Percentiles rank a stretch among this genome's conserved stretches.
phyloP scores from a whole-genome alignment of 106 monocot species.

The Dactylorhiza incarnata region DNA sequence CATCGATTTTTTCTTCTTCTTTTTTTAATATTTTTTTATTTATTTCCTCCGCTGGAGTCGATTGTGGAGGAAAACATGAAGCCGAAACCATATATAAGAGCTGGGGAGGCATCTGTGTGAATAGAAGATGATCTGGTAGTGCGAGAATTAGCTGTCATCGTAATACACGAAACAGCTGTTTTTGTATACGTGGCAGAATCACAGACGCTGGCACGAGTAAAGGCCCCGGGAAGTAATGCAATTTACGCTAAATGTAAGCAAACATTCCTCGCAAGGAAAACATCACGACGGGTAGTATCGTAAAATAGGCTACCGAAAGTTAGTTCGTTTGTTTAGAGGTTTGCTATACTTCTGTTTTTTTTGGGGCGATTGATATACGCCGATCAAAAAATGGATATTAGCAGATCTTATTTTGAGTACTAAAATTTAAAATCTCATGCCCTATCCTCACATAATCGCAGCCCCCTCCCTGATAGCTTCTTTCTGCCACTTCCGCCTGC shows the following conservation, averaged over 20 bases:
- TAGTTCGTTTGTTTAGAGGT: too few species aligned
- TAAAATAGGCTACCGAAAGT: neutral
- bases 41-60: constrained; percentile 7
- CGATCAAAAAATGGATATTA: too few species aligned
- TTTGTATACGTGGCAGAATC: neutral
- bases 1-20: neutral
- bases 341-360: too few species aligned
- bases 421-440: too few species aligned
- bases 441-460: too few species aligned
- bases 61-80: constrained; percentile 1
- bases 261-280: neutral
- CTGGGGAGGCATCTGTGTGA: neutral
- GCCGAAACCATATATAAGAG: constrained; percentile 7
- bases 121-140: neutral
- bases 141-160: neutral
- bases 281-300: neutral
- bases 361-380: too few species aligned
- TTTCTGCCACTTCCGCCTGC: too few species aligned
- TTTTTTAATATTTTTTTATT: constrained; percentile 5
- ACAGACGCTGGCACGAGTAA: neutral
- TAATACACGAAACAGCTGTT: neutral
- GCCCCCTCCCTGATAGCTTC: too few species aligned
- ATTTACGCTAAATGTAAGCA: neutral
- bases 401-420: too few species aligned
- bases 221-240: neutral